These are phyloP conservation scores for Mediolabrus comicus DNA, from an alignment of 108 stramenopile species.

Conservation along the genomic window DNA sequence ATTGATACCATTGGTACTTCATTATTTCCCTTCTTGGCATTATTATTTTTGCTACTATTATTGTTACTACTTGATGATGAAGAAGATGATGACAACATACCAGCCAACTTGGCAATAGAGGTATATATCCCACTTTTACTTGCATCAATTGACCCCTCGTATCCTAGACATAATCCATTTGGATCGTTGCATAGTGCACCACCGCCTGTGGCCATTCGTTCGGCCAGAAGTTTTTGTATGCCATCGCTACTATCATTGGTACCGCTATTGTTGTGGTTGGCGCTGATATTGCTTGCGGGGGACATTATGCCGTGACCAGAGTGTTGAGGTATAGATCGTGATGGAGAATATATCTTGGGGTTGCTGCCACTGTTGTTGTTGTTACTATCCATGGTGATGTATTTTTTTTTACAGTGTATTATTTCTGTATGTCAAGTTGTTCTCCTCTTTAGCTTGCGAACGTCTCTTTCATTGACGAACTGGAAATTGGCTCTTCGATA, in stretches of 20 bases:
- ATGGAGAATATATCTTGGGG: neutral
- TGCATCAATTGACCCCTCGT: conserved; percentile 49
- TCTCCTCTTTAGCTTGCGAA: too few species aligned
- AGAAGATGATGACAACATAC: conserved; percentile 38
- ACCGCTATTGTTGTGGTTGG: neutral
- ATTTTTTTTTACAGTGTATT: neutral
- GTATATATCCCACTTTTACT: conserved; percentile 57
- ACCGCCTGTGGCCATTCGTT: conserved; percentile 23
- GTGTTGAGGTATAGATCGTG: neutral
- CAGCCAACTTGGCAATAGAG: conserved; percentile 55
- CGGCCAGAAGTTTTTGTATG: conserved; percentile 23
- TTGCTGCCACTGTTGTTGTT: neutral
- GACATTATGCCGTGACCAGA: neutral
- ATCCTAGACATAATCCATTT: conserved; percentile 58
- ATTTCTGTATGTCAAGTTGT: neutral
- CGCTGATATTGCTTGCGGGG: neutral
- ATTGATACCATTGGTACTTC: conserved; percentile 61
- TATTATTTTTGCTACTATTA: neutral
- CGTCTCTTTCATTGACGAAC: too few species aligned
- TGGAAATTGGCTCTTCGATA: too few species aligned
- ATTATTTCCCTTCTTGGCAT: conserved; percentile 5
- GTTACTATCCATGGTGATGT: neutral
- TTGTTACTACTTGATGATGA: too few species aligned
- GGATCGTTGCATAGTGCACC: conserved; percentile 65
- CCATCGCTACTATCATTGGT: too few species aligned